Evolutionary conservation across 768 basidiomycete genomes (phyloP).

Genomic region (Tubosaeta brunneosetosa): DNA sequence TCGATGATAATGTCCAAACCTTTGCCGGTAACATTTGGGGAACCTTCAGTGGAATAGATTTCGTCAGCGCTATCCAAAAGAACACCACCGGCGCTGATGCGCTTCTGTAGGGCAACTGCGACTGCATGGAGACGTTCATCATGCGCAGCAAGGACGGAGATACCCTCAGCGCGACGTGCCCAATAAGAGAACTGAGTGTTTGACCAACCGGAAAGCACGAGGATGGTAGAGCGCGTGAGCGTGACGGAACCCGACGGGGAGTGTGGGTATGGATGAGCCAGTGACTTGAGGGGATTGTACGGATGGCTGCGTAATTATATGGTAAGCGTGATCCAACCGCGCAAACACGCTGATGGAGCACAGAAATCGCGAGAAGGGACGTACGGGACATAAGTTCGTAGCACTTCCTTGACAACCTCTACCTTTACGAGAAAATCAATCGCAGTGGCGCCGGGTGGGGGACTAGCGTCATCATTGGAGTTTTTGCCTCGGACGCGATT

Average conservation of each 20-base stretch:
- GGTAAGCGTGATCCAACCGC: conserved; percentile 20
- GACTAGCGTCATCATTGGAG: conserved; percentile 24
- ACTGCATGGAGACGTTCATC: conserved; percentile 40
- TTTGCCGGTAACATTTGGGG: conserved; percentile 43
- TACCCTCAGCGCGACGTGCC: conserved; percentile 48
- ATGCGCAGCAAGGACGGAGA: conserved; percentile 41
- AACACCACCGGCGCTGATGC: conserved; percentile 33
- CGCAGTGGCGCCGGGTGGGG: conserved; percentile 36
- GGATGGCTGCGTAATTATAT: conserved; percentile 38
- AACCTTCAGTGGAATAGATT: conserved; percentile 28
- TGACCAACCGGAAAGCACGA: conserved; percentile 48
- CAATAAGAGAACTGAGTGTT: conserved; percentile 53
- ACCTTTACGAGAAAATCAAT: conserved; percentile 52
- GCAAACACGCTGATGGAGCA: conserved; percentile 3
- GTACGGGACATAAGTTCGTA: conserved; percentile 46
- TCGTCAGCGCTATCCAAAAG: conserved; percentile 27
- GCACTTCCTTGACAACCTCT: conserved; percentile 46
- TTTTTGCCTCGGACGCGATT: conserved; percentile 30
- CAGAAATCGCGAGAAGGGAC: conserved; percentile 19
- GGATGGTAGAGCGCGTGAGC: conserved; percentile 44
- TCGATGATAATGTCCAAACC: conserved; percentile 48
- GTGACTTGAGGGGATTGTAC: conserved; percentile 48
- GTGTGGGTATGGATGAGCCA: conserved; percentile 36
- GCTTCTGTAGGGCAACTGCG: conserved; percentile 37
- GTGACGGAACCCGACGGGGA: conserved; percentile 42